phyloP scores from a whole-genome alignment of 2,329 filamentous ascomycete species.

The Coleophoma eucalyptorum region DNA sequence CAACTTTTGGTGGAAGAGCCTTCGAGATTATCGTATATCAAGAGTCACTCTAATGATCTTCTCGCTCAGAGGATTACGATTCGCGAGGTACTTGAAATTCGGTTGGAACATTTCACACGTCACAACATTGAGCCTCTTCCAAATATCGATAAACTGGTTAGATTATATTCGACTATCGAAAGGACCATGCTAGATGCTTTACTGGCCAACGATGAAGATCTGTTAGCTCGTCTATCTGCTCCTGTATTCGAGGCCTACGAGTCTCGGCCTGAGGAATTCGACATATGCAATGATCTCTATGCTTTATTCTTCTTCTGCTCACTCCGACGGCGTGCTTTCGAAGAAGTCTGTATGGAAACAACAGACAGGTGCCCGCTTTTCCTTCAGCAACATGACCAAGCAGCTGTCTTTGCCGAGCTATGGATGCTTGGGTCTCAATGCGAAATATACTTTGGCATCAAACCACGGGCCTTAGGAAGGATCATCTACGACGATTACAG shows the following conservation, averaged over 20 bases:
- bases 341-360: slow-evolving; percentile 61
- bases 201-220: neutral
- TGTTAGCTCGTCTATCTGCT: neutral
- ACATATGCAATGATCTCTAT: slow-evolving; percentile 49
- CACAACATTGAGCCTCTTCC: neutral
- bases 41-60: slow-evolving; percentile 21
- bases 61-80: slow-evolving; percentile 9
- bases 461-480: slow-evolving; percentile 42
- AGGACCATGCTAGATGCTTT: neutral
- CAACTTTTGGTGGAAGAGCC: slow-evolving; percentile 24
- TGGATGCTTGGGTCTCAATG: slow-evolving; percentile 61
- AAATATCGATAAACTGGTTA: neutral
- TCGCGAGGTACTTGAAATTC: neutral
- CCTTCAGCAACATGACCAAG: slow-evolving; percentile 57
- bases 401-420: slow-evolving; percentile 58
- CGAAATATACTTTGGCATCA: slow-evolving; percentile 57
- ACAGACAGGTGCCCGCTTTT: slow-evolving; percentile 59
- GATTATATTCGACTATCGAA: neutral
- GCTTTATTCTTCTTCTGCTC: slow-evolving; percentile 54
- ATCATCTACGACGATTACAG: slow-evolving; percentile 37
- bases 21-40: slow-evolving; percentile 21
- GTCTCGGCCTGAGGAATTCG: slow-evolving; percentile 20
- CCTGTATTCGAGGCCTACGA: neutral
- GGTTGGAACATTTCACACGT: neutral
- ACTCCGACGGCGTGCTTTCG: slow-evolving; percentile 50